Evolutionary conservation across 768 basidiomycete genomes (phyloP).

Genomic region (Tubosaeta brunneosetosa): DNA sequence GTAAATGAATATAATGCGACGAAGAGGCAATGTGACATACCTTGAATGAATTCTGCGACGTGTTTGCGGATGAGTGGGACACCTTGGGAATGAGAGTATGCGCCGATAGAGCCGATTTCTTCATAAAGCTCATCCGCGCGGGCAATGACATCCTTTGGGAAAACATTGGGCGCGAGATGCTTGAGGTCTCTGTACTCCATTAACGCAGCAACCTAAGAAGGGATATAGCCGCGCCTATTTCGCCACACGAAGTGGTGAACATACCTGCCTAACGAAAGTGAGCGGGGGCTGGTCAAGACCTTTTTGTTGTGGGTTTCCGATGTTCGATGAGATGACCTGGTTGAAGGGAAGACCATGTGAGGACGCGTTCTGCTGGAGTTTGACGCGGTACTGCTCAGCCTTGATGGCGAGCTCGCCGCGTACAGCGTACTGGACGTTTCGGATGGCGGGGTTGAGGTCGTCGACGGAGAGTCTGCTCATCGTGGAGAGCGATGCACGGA

Average conservation of each 20-base stretch:
- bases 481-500: conserved; percentile 6
- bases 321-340: conserved; percentile 90
- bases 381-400: conserved; percentile 75
- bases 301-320: conserved; percentile 96
- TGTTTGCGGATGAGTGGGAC: conserved; percentile 81
- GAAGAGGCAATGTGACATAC: conserved; percentile 39
- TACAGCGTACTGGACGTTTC: conserved; percentile 93
- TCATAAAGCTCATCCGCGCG: conserved; percentile 75
- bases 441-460: conserved; percentile 77
- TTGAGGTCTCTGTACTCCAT: conserved; percentile 89
- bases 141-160: conserved; percentile 80
- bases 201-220: conserved; percentile 72
- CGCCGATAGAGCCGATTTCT: conserved; percentile 90
- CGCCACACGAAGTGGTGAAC: conserved; percentile 14
- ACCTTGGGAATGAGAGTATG: conserved; percentile 95
- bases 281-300: conserved; percentile 91
- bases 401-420: conserved; percentile 96
- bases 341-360: conserved; percentile 71
- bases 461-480: conserved; percentile 63
- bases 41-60: conserved; percentile 86
- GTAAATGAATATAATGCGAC: conserved; percentile 5
- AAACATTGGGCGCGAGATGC: conserved; percentile 67
- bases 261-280: conserved; percentile 87
- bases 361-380: conserved; percentile 48
- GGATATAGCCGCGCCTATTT: not conserved